A percentile compares a stretch with the other conserved stretches of the same genome.
phyloP scores from a whole-genome alignment of 176 grass and related monocot species.

The Eleusine indica region DNA sequence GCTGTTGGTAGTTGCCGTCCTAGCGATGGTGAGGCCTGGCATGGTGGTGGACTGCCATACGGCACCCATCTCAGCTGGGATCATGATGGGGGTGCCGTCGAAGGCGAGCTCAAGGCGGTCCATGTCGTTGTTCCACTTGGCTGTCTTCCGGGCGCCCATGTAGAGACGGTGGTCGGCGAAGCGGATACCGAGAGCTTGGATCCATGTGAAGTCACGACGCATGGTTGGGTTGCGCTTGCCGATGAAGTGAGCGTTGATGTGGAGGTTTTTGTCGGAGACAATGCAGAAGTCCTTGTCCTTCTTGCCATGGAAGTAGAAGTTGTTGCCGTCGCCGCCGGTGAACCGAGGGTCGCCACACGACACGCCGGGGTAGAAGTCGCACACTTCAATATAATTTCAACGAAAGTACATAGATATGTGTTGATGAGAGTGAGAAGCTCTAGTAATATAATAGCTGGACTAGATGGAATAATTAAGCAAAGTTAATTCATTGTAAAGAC shows the following conservation, averaged over 20 bases:
- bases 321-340: slow-evolving; percentile 57
- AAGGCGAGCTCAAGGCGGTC: slow-evolving; percentile 44
- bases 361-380: slow-evolving; percentile 13
- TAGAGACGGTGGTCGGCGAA: slow-evolving; percentile 54
- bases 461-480: too few species aligned
- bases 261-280: slow-evolving; percentile 42
- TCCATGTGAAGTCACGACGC: slow-evolving; percentile 51
- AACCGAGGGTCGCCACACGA: slow-evolving; percentile 48
- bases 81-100: slow-evolving; percentile 21
- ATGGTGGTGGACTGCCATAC: slow-evolving; percentile 34
- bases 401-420: too few species aligned
- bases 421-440: too few species aligned
- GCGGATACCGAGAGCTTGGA: slow-evolving; percentile 49
- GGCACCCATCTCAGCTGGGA: slow-evolving; percentile 17
- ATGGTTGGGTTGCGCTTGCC: slow-evolving; percentile 50
- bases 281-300: slow-evolving; percentile 53
- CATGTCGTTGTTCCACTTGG: slow-evolving; percentile 27
- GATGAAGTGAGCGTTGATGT: slow-evolving; percentile 70
- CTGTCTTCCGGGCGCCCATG: slow-evolving; percentile 40
- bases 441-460: too few species aligned
- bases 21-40: slow-evolving; percentile 28
- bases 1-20: slow-evolving; percentile 34
- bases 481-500: too few species aligned
- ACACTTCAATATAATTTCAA: neutral
- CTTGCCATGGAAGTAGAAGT: slow-evolving; percentile 67